Evolutionary conservation across 2,329 filamentous ascomycete genomes (phyloP), one percentile per base, ranked within the genome.

Genomic region (Phialophora macrospora): DNA sequence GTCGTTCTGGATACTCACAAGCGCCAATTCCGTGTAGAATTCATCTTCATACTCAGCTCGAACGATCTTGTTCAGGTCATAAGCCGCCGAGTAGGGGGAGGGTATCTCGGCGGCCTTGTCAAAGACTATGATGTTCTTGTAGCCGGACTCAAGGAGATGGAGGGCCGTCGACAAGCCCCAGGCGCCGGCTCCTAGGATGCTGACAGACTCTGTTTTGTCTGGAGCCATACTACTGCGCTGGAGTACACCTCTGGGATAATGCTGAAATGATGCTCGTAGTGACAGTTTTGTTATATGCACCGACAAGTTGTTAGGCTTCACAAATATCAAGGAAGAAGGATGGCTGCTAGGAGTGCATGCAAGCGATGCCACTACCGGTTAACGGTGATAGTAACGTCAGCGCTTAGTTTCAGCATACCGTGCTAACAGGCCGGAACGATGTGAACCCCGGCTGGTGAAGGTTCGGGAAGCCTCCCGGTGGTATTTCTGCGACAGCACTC

Each of bases 111-210:
- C 49, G 66, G 80, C 81, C 4, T 76, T 75, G 64, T 83, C 81
- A 2, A 82, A 77, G 9, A 83, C 79, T 1, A 80, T 82, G 60
- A 83, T 77, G 60, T 83, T 80, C 0, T 77, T 78, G 69, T 82
- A 82, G 5, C 81, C 80, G 3, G 73, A 70, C 8, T 80, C 75
- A 41, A 79, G 56, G 0, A 83, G 78, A 70, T 83, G 81, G 17
- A 82, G 73, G 2, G 81, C 81, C 0, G 81, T 83, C 6, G 80
- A 82, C 2, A 80, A 77, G 12, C 81, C 80, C 65, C 80, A 79
- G 5, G 80, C 80, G 51, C 80, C 80, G 9, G 80, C 82, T 32
- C 83, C 83, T n/a, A 82, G 78, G 30, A 83, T 76, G 20, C 82
- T 74, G 52, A 84, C 73, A 24, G 73, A 55, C 44, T 60, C 62